phyloP scores from a whole-genome alignment of 805 yeast genomes.

The Yamadazyma laniorum region DNA sequence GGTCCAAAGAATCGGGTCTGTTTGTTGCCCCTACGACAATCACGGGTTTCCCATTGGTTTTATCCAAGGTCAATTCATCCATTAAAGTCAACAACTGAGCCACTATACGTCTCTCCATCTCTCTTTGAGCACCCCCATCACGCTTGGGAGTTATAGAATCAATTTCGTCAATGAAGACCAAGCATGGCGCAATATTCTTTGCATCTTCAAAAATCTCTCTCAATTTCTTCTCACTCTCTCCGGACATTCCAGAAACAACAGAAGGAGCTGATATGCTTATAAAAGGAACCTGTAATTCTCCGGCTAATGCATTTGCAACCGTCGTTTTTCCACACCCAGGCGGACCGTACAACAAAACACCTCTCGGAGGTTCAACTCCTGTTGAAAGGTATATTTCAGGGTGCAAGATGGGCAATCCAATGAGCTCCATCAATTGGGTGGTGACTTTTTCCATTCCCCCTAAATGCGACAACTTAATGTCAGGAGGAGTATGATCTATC shows the following conservation, averaged over 20 bases:
- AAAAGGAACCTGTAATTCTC: slow-evolving; percentile 91
- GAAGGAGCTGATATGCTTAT: slow-evolving; percentile 91
- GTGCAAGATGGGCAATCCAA: slow-evolving; percentile 88
- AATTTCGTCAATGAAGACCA: slow-evolving; percentile 92
- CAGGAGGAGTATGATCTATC: slow-evolving; percentile 69
- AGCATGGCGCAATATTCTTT: slow-evolving; percentile 81
- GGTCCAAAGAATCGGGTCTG: slow-evolving; percentile 91
- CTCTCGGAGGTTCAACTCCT: slow-evolving; percentile 95
- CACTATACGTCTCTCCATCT: slow-evolving; percentile 95
- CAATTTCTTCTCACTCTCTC: slow-evolving; percentile 92
- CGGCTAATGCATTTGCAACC: slow-evolving; percentile 93
- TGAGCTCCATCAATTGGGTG: slow-evolving; percentile 81
- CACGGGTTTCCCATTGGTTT: slow-evolving; percentile 90
- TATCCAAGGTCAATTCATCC: slow-evolving; percentile 86
- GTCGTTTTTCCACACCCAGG: slow-evolving; percentile 99
- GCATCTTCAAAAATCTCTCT: slow-evolving; percentile 95
- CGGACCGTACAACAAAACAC: slow-evolving; percentile 92
- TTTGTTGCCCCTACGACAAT: slow-evolving; percentile 95
- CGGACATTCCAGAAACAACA: slow-evolving; percentile 98
- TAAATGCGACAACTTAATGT: slow-evolving; percentile 62
- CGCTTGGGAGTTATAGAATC: slow-evolving; percentile 98
- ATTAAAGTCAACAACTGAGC: slow-evolving; percentile 92
- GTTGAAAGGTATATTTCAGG: slow-evolving; percentile 87
- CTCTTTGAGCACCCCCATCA: slow-evolving; percentile 93
- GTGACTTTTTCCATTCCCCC: slow-evolving; percentile 92